Evolutionary conservation across 2,329 filamentous ascomycete species (phyloP), one percentile per base, ranked within the genome.

Genomic region (Cercospora nicotianae): DNA sequence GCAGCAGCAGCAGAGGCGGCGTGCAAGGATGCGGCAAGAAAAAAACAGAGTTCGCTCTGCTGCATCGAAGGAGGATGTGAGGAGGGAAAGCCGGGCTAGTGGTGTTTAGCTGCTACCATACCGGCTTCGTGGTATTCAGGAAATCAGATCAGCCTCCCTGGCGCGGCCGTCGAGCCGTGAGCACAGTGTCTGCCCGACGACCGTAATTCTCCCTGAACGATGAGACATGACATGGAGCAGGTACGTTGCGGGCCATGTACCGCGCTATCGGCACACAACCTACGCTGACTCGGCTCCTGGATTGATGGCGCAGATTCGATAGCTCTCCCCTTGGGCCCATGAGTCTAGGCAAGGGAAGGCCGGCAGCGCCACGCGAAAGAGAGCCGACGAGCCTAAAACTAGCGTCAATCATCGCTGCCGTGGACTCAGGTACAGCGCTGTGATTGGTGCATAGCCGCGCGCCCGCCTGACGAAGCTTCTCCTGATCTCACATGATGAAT

Each of bases 371-470:
- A 64, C 62, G 62, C 62, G 62, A 57, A 58, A 30, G 58, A 65
- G 58, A 66, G 67, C 67, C 67, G 67, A 62, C 30, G 66, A 68
- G 63, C 66, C 66, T 68, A 65, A 68, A 23, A 45, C 58, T 65
- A 65, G 66, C 62, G 62, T 20, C 58, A 31, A 39, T 57, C 45
- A 33, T n/a, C 8, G 18, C 23, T 31, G 55, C 51, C 63, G 30
- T 42, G 63, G 26, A 67, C 31, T 65, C 66, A 65, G 62, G 57
- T 53, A 68, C 62, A 36, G 51, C 28, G 53, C 16, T 10, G 26
- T 63, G 66, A 68, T 68, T 66, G 62, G 67, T 28, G 13, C 45
- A 63, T 66, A 65, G 67, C 67, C 67, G 67, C 67, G 59, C 48
- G 62, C 30, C n/a, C 48, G 59, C n/a, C 36, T 10, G 16, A 23